Base-by-base conservation (phyloP, 148 eudicot genomes). In the Polygonum maritimum region DNA sequence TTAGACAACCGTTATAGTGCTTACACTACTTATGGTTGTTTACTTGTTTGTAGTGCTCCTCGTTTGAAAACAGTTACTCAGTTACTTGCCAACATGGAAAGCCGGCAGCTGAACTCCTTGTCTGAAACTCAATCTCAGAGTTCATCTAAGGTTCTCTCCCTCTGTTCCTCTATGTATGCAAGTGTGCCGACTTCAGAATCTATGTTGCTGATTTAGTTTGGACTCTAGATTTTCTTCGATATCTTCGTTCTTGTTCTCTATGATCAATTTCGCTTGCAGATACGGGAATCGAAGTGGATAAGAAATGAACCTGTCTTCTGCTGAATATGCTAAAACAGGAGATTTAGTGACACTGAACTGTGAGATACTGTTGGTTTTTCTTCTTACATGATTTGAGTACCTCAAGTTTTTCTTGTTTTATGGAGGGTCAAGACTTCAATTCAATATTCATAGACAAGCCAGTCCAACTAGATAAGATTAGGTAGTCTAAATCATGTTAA, bases 41-140 rank as follows among this genome's bases (percentile, higher is more conserved):
- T 45, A 15, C 54, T 36, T 76, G 62, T 48, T 69, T 81, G 85
- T 89, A 94, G 98, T 80, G 86, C 88, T 36, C 92, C 95, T 70
- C 96, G 88, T 83, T 83, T 94, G 39, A 79, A 90, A 76, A 94
- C 98, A 67, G 97, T 89, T 49, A 79, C 70, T 70, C 98, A 90
- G 77, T 70, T 94, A 74, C 89, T 92, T 36, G 78, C 85, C 36
- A 89, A 94, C 82, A 92, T 94, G 80, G 97, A 94, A 79, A 89
- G 79, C 84, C 75, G 85, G 83, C 96, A 90, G 80, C 91, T 92
- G 12, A 94, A 85, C 82, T 74, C 89, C 76, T 81, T 87, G 39
- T 80, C 94, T 47, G 80, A 76, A 76, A 78, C 81, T 79, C 80
- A 77, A 74, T 77, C 81, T 76, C 82, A 80, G 76, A 82, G 71